Evolutionary conservation across 306 rosid species (phyloP), one percentile per base, ranked within the genome.

Genomic region (Luffa acutangula): DNA sequence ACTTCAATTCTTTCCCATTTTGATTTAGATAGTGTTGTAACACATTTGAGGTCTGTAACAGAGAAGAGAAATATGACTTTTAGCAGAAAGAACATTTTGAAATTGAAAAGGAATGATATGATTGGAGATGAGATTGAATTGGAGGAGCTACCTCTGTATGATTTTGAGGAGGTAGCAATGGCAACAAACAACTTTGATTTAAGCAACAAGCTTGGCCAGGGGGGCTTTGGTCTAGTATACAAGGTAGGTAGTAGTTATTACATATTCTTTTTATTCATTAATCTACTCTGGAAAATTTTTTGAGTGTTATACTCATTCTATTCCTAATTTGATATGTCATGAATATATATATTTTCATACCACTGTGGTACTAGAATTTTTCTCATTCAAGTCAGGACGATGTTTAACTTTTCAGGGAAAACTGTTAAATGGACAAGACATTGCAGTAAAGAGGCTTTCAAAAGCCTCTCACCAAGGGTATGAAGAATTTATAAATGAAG

Each of bases 401-500:
- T 41, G 11, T 4, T 17, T 74, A 33, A 11, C 5, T 12, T 33
- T 63, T 0, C 42, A 86, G 89, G 91, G 87, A 41, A 25, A 46
- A 71, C 12, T 82, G 54, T 18, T 63, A 6, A 72, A 86, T 37
- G 89, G 86, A 1, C 86, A 84, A 59, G 85, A 84, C 79, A 72
- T 88, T 42, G 91, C 91, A 0, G 81, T 86, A 9, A 86, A 84
- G 70, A 88, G 86, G 72, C 85, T 88, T 11, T 86, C 89, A 0
- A 84, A 72, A 71, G 36, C 86, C 6, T 88, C 89, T 2, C 79
- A 84, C 4, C 91, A 88, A 75, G 91, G 87, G 12, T 0, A 62
- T 0, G 85, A 86, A 80, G 91, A 88, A 77, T 82, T 86, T 54
- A 86, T 78, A 81, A 88, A 84, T 31, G 89, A 88, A 73, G 85